Conservation (phyloP, 1,284 basidiomycete genomes). For the Malassezia slooffiae region DNA sequence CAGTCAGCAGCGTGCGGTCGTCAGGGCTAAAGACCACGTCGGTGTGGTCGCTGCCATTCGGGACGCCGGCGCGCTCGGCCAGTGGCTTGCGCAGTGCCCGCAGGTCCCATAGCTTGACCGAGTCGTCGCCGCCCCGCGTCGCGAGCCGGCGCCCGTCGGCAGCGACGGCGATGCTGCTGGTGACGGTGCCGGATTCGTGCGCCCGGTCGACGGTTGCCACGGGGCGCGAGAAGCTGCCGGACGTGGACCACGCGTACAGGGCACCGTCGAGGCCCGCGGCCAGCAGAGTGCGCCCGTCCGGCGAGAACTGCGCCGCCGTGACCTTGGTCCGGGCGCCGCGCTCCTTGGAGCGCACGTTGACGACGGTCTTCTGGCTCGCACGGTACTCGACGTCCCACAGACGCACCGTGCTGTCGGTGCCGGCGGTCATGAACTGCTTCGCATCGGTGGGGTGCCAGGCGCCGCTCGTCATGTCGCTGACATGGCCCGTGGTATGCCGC, state of each 20-base stretch:
- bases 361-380: constrained; percentile 80
- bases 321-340: constrained; percentile 89
- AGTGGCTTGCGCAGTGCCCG: constrained; percentile 77
- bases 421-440: constrained; percentile 75
- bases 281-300: constrained; percentile 19
- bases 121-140: constrained; percentile 81
- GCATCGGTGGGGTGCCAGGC: constrained; percentile 79
- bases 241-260: constrained; percentile 83
- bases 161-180: constrained; percentile 70
- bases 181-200: constrained; percentile 69
- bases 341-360: constrained; percentile 91
- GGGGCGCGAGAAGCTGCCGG: constrained; percentile 78
- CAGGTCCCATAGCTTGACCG: constrained; percentile 90
- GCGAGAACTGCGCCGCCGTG: constrained; percentile 50
- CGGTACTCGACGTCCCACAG: constrained; percentile 86
- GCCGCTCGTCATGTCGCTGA: constrained; percentile 77
- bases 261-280: constrained; percentile 78
- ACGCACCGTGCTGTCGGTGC: constrained; percentile 89
- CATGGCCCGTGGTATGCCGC: constrained; percentile 91
- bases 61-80: constrained; percentile 55
- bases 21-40: constrained; percentile 79
- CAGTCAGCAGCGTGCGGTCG: constrained; percentile 72
- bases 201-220: constrained; percentile 72
- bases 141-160: constrained; percentile 64
- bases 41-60: constrained; percentile 75